A percentile compares a stretch with the other conserved stretches of the same genome.
Evolutionary conservation across 352 stramenopile species (phyloP).

Genomic region (Phytophthora crassamura): DNA sequence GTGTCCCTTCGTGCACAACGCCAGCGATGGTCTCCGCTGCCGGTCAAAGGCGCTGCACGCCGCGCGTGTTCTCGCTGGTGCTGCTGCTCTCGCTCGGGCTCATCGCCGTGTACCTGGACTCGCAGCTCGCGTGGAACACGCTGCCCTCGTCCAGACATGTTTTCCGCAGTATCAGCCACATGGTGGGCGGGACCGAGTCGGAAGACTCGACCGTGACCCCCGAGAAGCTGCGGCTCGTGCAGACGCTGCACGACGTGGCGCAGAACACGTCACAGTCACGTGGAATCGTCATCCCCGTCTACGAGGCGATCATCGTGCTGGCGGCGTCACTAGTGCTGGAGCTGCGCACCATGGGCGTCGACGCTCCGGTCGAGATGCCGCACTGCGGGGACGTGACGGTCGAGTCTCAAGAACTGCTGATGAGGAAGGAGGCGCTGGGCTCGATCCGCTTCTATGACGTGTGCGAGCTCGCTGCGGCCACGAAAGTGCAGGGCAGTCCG

Average conservation of each 20-base stretch:
- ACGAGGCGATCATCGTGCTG: constrained; percentile 38
- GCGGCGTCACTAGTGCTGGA: constrained; percentile 40
- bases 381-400: constrained; percentile 42
- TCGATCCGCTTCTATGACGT: constrained; percentile 39
- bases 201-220: neutral
- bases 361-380: constrained; percentile 40
- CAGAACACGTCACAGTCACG: constrained; percentile 22
- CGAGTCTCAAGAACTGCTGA: constrained; percentile 4
- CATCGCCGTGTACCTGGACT: constrained; percentile 21
- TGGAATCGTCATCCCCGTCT: constrained; percentile 41
- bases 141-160: constrained; percentile 7
- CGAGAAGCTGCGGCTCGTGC: constrained; percentile 18
- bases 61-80: constrained; percentile 3
- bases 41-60: constrained; percentile 12
- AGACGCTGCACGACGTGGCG: constrained; percentile 19
- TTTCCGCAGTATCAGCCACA: constrained; percentile 12
- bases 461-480: constrained; percentile 20
- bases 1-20: neutral
- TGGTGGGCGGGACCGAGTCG: no score
- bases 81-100: constrained; percentile 19
- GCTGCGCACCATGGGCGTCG: constrained; percentile 32
- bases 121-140: constrained; percentile 18
- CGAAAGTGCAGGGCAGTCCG: neutral
- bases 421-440: constrained; percentile 18
- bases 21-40: neutral